Evolutionary conservation across 1,139 yeast genomes (phyloP).

Genomic region (Hemisphaericaspora xylanilytica): DNA sequence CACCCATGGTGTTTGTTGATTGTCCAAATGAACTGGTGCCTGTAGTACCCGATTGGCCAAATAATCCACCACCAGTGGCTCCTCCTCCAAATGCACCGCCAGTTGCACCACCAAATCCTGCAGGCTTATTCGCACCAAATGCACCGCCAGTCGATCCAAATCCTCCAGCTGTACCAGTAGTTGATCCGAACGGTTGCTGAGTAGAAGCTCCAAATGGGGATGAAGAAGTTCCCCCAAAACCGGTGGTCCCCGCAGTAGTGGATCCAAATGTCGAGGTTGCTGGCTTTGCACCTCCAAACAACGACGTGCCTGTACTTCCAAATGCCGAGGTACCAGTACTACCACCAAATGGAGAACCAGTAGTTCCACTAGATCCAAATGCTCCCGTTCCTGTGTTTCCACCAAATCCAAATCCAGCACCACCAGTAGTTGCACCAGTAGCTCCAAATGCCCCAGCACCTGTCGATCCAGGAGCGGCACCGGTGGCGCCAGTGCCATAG

Average conservation of each 20-base stretch:
- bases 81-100: slow-evolving; percentile 15
- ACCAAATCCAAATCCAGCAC: slow-evolving; percentile 35
- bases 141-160: slow-evolving; percentile 15
- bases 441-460: slow-evolving; percentile 31
- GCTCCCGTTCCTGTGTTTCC: slow-evolving; percentile 12
- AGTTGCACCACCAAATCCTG: slow-evolving; percentile 13
- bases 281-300: slow-evolving; percentile 10
- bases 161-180: slow-evolving; percentile 15
- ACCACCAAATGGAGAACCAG: slow-evolving; percentile 20
- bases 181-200: slow-evolving; percentile 1
- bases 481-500: slow-evolving; percentile 19
- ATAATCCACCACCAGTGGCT: slow-evolving; percentile 9
- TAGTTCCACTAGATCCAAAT: slow-evolving; percentile 14
- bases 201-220: slow-evolving; percentile 12
- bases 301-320: slow-evolving; percentile 15
- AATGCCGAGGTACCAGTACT: slow-evolving; percentile 17
- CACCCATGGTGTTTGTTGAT: slow-evolving; percentile 15
- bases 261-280: slow-evolving; percentile 14
- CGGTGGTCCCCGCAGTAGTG: slow-evolving; percentile 9
- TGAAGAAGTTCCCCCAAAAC: slow-evolving; percentile 14
- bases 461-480: too few relatives aligned
- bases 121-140: slow-evolving; percentile 20
- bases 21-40: slow-evolving; percentile 14
- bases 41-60: slow-evolving; percentile 16
- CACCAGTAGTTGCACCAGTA: slow-evolving; percentile 27